phyloP scores from a whole-genome alignment of 83 land plant species.

The Diphasiastrum complanatum region DNA sequence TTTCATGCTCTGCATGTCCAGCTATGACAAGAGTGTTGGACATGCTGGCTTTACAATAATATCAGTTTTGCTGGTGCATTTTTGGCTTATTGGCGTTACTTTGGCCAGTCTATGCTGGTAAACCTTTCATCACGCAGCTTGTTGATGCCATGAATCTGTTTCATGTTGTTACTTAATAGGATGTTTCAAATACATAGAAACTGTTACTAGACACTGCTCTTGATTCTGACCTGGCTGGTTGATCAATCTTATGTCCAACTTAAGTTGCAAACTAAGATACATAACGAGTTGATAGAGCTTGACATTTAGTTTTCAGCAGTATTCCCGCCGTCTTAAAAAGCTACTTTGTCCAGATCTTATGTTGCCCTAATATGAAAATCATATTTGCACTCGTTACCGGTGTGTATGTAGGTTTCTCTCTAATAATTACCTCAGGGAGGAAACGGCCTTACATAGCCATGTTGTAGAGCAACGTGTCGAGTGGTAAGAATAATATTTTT shows the following conservation, averaged over 20 bases:
- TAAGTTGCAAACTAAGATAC: neutral
- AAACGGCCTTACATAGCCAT: conserved; percentile 65
- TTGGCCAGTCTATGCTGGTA: conserved; percentile 88
- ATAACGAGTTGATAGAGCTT: neutral
- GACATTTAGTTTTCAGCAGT: neutral
- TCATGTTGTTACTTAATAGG: neutral
- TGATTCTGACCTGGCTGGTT: too few relatives aligned
- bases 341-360: neutral
- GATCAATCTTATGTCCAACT: neutral
- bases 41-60: conserved; percentile 64
- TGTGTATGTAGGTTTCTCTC: conserved; percentile 61
- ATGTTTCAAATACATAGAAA: neutral
- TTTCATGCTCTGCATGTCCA: conserved; percentile 28
- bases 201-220: too few relatives aligned
- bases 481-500: conserved; percentile 45
- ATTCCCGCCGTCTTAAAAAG: neutral
- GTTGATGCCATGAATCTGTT: too few relatives aligned
- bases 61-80: conserved; percentile 68
- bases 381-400: neutral
- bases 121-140: conserved; percentile 24
- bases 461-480: conserved; percentile 90
- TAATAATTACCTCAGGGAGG: conserved; percentile 78
- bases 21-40: conserved; percentile 61
- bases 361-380: neutral
- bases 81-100: conserved; percentile 55